Conservation (phyloP, 2,329 filamentous ascomycete species). For the Akanthomyces dipterigenus region DNA sequence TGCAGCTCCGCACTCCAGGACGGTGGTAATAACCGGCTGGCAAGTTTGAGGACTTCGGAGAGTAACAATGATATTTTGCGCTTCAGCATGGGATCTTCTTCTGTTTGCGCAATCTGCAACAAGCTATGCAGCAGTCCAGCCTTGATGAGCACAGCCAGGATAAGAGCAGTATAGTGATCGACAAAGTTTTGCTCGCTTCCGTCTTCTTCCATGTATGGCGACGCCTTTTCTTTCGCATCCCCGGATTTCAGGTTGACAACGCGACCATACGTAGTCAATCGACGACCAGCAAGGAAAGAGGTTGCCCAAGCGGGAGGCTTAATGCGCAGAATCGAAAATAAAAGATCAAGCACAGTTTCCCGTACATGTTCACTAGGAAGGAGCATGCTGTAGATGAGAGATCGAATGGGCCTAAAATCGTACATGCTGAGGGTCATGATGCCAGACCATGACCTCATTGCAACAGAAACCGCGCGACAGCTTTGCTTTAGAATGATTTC, state of each 20-base stretch:
- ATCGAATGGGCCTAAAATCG: slow-evolving; percentile 75
- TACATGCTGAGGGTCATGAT: slow-evolving; percentile 84
- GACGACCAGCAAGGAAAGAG: slow-evolving; percentile 84
- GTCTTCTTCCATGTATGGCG: slow-evolving; percentile 56
- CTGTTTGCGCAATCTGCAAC: slow-evolving; percentile 59
- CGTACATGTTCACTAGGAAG: slow-evolving; percentile 49
- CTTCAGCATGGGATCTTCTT: slow-evolving; percentile 63
- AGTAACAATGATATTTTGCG: slow-evolving; percentile 87
- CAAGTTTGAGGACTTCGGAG: slow-evolving; percentile 83
- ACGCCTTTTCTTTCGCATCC: slow-evolving; percentile 39
- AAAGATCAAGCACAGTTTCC: slow-evolving; percentile 79
- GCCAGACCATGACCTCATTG: slow-evolving; percentile 90
- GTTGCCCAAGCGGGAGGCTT: slow-evolving; percentile 91
- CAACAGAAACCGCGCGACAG: slow-evolving; percentile 82
- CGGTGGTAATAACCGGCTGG: slow-evolving; percentile 76
- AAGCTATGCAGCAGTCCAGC: slow-evolving; percentile 63
- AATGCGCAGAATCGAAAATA: slow-evolving; percentile 76
- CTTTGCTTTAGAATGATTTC: slow-evolving; percentile 70
- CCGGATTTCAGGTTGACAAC: slow-evolving; percentile 75
- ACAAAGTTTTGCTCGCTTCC: slow-evolving; percentile 76
- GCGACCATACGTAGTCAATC: slow-evolving; percentile 93
- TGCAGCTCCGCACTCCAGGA: slow-evolving; percentile 80
- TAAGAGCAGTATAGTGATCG: slow-evolving; percentile 86
- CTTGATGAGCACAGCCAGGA: slow-evolving; percentile 79
- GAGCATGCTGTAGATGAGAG: slow-evolving; percentile 61